Evolutionary conservation across 2,329 filamentous ascomycete species (phyloP), one percentile per base, ranked within the genome.

Genomic region (Dactylella cylindrospora): DNA sequence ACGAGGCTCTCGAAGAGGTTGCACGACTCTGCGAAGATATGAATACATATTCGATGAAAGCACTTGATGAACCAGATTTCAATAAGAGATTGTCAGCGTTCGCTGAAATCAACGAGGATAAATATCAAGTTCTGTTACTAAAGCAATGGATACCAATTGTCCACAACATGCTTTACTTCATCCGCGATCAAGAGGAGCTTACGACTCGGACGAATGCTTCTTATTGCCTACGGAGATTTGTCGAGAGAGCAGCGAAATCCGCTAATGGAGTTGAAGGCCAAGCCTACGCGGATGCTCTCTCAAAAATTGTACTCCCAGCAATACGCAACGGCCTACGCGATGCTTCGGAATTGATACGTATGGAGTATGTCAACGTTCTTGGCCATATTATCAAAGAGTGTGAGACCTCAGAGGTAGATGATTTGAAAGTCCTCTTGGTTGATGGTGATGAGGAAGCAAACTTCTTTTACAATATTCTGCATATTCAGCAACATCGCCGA

Each of bases 381-480:
- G 89, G 88, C 13, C 84, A 86, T 71, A 76, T 97, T 4, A 79
- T 96, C 26, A 82, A 84, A 57, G 76, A 79, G 33, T 83, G 93
- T 70, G 78, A 85, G 0, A 74, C 79, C 0, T 90, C 88, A 83
- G 80, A 83, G 2, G 79, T 97, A 31, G 79, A 80, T 23, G 90
- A 95, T 71, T 80, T 98, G 74, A 76, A 80, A 57, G 77, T 79
- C 3, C 78, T 98, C 8, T 78, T 93, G 31, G 79, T 80, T 6
- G 79, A 77, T 10, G 79, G 86, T 46, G 88, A 94, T 62, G 86
- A 90, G 39, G 86, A 88, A 68, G 81, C 83, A 8, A 87, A 88
- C 0, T 96, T 98, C 76, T 98, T 97, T 76, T 86, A 82, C 72
- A 95, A 97, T 68, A 83, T 97, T 36, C 76, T 97, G 28, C 90